phyloP scores from a whole-genome alignment of 2,329 filamentous ascomycete species.

The Paecilomyces dactylethromorphus region DNA sequence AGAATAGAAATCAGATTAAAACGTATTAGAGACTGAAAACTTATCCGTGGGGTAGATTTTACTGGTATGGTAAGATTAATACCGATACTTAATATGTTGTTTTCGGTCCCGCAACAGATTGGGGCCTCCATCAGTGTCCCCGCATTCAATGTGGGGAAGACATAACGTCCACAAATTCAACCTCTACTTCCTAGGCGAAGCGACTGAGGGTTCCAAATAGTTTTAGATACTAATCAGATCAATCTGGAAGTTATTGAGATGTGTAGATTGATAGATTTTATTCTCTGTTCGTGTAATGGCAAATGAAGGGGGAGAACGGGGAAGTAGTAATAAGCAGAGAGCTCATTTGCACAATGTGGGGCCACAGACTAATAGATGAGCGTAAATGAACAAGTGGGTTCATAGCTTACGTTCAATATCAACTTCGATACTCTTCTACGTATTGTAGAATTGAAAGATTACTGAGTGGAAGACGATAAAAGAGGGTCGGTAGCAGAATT shows the following conservation, averaged over 20 bases:
- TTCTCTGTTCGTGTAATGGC: background rate
- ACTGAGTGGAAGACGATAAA: background rate
- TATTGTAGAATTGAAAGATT: background rate
- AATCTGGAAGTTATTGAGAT: background rate
- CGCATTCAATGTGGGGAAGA: background rate
- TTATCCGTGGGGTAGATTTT: background rate
- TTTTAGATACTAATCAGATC: background rate
- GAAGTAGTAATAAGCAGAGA: background rate
- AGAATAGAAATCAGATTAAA: background rate
- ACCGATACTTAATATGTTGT: background rate
- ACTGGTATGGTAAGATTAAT: background rate
- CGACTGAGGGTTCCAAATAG: background rate
- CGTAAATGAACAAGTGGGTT: background rate
- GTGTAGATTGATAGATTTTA: background rate
- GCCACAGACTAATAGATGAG: background rate
- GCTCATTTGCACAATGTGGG: background rate
- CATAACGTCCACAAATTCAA: background rate
- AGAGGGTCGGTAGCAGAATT: background rate
- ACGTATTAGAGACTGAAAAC: background rate
- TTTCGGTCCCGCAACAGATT: background rate
- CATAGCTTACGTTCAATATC: background rate
- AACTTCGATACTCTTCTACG: background rate
- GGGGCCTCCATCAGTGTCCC: background rate
- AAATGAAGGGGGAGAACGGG: background rate
- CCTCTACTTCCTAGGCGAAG: background rate